Evolutionary conservation across 768 basidiomycete genomes (phyloP), one percentile per base, ranked within the genome.

Genomic region (Leccinum uliginosum): DNA sequence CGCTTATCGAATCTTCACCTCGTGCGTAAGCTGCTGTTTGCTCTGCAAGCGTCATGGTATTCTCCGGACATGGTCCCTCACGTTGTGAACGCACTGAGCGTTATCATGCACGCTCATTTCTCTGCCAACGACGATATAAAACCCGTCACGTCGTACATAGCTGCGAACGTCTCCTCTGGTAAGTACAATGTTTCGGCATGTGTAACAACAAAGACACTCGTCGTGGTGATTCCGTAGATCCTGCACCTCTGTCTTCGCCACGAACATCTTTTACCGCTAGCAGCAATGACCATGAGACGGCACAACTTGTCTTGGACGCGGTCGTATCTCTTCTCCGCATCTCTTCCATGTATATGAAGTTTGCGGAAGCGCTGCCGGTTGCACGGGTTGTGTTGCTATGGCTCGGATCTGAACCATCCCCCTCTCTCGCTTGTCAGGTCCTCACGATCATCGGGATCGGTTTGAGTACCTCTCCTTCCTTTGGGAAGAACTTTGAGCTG

Each of bases 61-160:
- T 72, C 75, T 44, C 71, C 73, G 3, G 85, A 84, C 23, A 59
- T 65, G 35, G 54, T 79, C 8, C 71, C 75, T 0, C 75, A 75
- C 51, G 62, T 93, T 7, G 67, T 86, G 19, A 81, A 84, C 35
- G 83, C 86, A 1, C 73, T 94, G 35, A 80, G 78, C 43, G 75
- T 80, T 5, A 80, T 84, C 4, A 79, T 86, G 51, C 79, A 83
- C 64, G 78, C 85, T 0, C 76, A 82, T n/a, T 92, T 91, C 63
- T 80, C 83, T 3, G 79, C 83, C 40, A 87, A 89, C 26, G 86
- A 87, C 49, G 77, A 80, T 0, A 87, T 96, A 64, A 96, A 93
- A 65, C 93, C 95, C 0, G 72, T 94, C 1, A 83, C 93, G 4
- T 87, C 92, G 0, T 96, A 91, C 68, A 74, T 96, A 8, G 89